Evolutionary conservation across 2,329 filamentous ascomycete species (phyloP), one percentile per base, ranked within the genome.

Genomic region (Neocatenulostroma microsporum): DNA sequence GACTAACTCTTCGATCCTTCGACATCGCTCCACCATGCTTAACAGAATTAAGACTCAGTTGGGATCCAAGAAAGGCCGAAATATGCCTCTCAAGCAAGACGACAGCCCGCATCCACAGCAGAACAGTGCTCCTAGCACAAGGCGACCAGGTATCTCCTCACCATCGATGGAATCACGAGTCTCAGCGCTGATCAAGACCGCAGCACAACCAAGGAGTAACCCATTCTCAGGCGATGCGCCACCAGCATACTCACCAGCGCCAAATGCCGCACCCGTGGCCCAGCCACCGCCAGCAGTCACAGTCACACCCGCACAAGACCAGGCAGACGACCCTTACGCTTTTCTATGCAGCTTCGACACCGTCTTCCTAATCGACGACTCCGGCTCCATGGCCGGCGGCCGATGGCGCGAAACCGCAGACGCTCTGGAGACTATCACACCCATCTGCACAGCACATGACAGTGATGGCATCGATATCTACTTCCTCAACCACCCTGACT

Each of bases 351-450:
- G 70, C 12, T 95, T 94, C 56, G 86, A 96, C 63, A 95, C 87
- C 21, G 64, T 89, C 38, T 88, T 96, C 58, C 64, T 96, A 1
- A 85, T 96, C 55, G 89, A 96, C 56, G 89, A 96, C 66, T 87
- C 81, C n/a, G 76, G 78, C 4, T 88, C 82, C 50, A 96, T 96
- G 89, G 67, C 69, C 1, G 84, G 82, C 12, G 56, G 66, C n/a
- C 73, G 72, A 15, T 96, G 89, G 89, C 60, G 64, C 10, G 84
- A 95, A 59, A 84, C 84, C 0, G 64, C 72, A 18, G 66, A 72
- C 7, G 84, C 82, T 1, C 73, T 96, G 2, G 64, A 72, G 21
- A 70, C 76, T 31, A 87, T 96, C 53, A 74, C 85, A 0, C 85
- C 85, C 0, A 82, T 94, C 53, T 93, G 88, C 63, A 84, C 84